A percentile compares a stretch with the other conserved stretches of the same genome.
Evolutionary conservation across 768 basidiomycete species (phyloP).

Genomic region (Coprinopsis sp.): DNA sequence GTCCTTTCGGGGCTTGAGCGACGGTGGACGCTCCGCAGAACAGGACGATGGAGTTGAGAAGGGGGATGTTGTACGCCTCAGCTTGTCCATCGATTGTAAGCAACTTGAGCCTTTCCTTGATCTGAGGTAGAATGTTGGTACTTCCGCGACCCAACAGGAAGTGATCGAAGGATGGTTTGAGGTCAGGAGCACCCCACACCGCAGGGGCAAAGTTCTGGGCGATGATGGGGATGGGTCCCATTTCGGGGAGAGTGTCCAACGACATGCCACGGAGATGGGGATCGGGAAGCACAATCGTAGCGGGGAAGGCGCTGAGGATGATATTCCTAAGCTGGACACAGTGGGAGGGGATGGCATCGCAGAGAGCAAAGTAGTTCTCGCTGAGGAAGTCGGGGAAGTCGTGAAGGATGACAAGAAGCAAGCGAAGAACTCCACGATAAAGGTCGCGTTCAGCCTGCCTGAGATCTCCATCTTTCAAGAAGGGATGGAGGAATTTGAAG

Average conservation of each 20-base stretch:
- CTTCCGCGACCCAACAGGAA: conserved; percentile 75
- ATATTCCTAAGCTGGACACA: conserved; percentile 97
- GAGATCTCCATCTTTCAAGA: conserved; percentile 80
- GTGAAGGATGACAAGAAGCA: conserved; percentile 92
- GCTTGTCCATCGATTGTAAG: conserved; percentile 39
- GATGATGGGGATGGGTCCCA: conserved; percentile 89
- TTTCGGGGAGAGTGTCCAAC: conserved; percentile 77
- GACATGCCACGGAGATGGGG: conserved; percentile 73
- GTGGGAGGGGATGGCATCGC: conserved; percentile 86
- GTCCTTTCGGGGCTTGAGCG: conserved; percentile 81
- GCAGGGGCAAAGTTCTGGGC: conserved; percentile 86
- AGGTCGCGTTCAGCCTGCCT: conserved; percentile 78
- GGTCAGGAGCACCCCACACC: conserved; percentile 74
- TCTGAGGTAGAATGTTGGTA: conserved; percentile 65
- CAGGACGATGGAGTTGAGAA: conserved; percentile 93
- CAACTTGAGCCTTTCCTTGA: conserved; percentile 71
- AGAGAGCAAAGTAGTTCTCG: conserved; percentile 94
- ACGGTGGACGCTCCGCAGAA: conserved; percentile 94
- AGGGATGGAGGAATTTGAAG: conserved; percentile 91
- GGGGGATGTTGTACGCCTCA: conserved; percentile 78
- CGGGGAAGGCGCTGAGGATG: conserved; percentile 92
- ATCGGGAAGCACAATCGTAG: conserved; percentile 75
- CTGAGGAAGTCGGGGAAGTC: conserved; percentile 98
- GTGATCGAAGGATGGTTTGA: conserved; percentile 77
- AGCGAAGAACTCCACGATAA: conserved; percentile 84